These are phyloP conservation scores for Angophora floribunda DNA, from an alignment of 345 rosid species.

Conservation along the genomic window DNA sequence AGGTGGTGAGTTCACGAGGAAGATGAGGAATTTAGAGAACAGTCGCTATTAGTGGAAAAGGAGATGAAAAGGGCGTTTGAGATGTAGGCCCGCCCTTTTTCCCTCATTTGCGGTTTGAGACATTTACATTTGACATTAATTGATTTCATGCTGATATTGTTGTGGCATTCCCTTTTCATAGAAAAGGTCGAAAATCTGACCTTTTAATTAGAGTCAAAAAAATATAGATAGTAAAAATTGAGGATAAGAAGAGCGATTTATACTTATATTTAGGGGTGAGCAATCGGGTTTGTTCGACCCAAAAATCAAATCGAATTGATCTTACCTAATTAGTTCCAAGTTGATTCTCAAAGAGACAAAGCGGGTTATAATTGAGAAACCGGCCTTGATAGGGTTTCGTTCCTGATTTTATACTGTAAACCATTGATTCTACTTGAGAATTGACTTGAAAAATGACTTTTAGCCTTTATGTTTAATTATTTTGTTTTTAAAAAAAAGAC, in stretches of 20 bases:
- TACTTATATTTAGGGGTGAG: background rate
- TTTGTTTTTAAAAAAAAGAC: background rate
- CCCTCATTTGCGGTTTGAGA: background rate
- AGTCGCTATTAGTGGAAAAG: background rate
- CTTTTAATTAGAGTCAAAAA: background rate
- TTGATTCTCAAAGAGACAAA: background rate
- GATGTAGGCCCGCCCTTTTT: background rate
- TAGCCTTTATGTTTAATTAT: background rate
- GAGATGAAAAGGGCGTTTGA: background rate
- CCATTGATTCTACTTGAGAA: background rate
- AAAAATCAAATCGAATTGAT: background rate
- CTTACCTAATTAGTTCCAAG: background rate
- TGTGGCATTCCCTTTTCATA: background rate
- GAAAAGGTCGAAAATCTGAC: background rate
- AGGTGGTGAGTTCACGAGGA: background rate
- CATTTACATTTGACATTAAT: background rate
- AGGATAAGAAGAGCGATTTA: background rate
- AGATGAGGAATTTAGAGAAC: background rate
- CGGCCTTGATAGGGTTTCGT: background rate
- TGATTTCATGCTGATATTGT: background rate
- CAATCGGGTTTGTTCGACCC: fast-evolving
- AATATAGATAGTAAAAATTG: background rate
- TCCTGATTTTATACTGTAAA: background rate
- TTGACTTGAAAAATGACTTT: fast-evolving
- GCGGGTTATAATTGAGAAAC: background rate